phyloP scores from a whole-genome alignment of 805 yeast genomes.

The Hemisphaericaspora nanyangensis region DNA sequence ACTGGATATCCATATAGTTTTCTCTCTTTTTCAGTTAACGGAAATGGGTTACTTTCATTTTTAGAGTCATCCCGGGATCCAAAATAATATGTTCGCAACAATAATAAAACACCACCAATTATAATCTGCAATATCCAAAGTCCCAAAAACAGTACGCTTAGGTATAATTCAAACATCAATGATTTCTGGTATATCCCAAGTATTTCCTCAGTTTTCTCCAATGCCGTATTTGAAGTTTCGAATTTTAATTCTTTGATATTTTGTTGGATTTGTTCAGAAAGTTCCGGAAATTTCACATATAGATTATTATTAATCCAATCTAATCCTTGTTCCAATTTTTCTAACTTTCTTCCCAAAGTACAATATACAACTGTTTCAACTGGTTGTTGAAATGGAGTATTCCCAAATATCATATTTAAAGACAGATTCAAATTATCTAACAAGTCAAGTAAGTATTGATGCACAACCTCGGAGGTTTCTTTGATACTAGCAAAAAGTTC shows the following conservation, averaged over 20 bases:
- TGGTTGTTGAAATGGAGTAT: slow-evolving; percentile 63
- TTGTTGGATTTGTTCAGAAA: slow-evolving; percentile 10
- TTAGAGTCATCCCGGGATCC: no score
- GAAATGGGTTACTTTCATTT: slow-evolving; percentile 27
- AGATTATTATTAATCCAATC: slow-evolving; percentile 74
- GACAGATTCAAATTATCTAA: slow-evolving; percentile 55
- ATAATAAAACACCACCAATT: slow-evolving; percentile 26
- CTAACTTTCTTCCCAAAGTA: slow-evolving; percentile 70
- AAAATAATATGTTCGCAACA: background rate
- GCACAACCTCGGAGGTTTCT: slow-evolving; percentile 53
- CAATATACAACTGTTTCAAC: slow-evolving; percentile 71
- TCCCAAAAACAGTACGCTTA: slow-evolving; percentile 41
- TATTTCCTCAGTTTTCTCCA: slow-evolving; percentile 18
- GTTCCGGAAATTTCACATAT: slow-evolving; percentile 55
- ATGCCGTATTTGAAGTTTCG: slow-evolving; percentile 7
- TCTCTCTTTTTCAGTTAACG: slow-evolving; percentile 21
- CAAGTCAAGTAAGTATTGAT: slow-evolving; percentile 57
- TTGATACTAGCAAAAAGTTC: slow-evolving; percentile 65
- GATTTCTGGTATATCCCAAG: slow-evolving; percentile 31
- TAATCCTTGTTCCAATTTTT: slow-evolving; percentile 62
- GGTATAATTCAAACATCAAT: slow-evolving; percentile 42
- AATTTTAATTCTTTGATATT: slow-evolving; percentile 6
- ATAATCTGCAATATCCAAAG: slow-evolving; percentile 48
- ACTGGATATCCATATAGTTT: slow-evolving; percentile 24
- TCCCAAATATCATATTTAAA: slow-evolving; percentile 57